Base-by-base conservation (phyloP, 169 alveolate species). In the Theileria parva region DNA sequence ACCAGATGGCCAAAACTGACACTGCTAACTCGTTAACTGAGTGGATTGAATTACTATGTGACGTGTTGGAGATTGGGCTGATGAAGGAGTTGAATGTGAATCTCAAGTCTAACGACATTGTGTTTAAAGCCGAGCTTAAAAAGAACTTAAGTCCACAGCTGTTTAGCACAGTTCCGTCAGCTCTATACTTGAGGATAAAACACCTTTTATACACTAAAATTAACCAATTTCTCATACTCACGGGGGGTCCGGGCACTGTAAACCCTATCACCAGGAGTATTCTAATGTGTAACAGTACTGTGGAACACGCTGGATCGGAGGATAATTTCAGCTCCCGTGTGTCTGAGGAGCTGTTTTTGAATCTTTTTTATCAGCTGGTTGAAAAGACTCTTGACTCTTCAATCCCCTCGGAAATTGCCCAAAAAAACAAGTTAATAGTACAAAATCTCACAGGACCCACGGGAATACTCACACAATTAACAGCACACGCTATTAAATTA, bases 321-420 rank as follows among this genome's bases (percentile, higher is more conserved):
- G 15, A 44, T 4, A 44, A 44, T 11, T 44, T 44, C 17, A 44
- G 2, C 8, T 0, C 8, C 2, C 2, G 8, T 44, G 17, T 44
- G 17, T 65, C 89, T 3, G 89, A 83, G 50, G 89, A 83, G 53
- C 50, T 66, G 51, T 83, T 83, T 15, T 51, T 83, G 50, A 61
- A 77, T 61, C n/a, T 15, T 21, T 32, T 83, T 37, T 53, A 59
- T 27, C 67, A 23, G 32, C 12, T 80, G 0, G 17, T 15, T 7
- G 44, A 39, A n/a, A 32, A 44, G 21, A 12, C 27, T 15, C 17
- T 65, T 12, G 19, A 5, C 23, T 4, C 17, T 3, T 28, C 68
- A 17, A 25, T 19, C 1, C 21, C 59, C n/a, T 27, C 25, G 11
- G 84, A 77, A 12, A 67, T 76, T 32, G 72, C 34, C 9, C 12